Percentiles rank a stretch among this genome's conserved stretches.
Evolutionary conservation across 306 rosid species (phyloP).

Genomic region (Prunus davidiana): DNA sequence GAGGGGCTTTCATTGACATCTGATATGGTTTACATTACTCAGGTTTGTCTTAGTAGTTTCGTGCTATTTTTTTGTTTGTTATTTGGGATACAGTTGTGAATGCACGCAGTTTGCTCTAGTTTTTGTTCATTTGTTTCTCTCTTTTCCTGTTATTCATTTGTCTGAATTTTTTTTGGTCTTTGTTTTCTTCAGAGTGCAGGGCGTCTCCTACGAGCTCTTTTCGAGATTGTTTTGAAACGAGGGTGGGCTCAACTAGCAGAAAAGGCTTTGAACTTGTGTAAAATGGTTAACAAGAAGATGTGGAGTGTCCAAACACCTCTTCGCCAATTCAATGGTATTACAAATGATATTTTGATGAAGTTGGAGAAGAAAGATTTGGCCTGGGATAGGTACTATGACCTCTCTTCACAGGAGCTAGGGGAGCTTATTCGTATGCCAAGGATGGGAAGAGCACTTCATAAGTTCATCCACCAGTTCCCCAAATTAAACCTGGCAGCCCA

Average conservation of each 20-base stretch:
- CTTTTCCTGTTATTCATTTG: not conserved
- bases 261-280: slow-evolving; percentile 86
- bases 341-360: slow-evolving; percentile 62
- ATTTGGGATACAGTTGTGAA: not conserved
- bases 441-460: slow-evolving; percentile 88
- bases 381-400: slow-evolving; percentile 95
- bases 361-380: slow-evolving; percentile 92
- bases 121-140: not conserved
- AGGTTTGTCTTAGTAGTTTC: slow-evolving; percentile 46
- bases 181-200: slow-evolving; percentile 73
- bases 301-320: slow-evolving; percentile 97
- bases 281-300: slow-evolving; percentile 89
- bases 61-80: not conserved
- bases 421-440: slow-evolving; percentile 79
- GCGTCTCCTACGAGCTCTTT: slow-evolving; percentile 95
- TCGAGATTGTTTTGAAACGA: slow-evolving; percentile 85
- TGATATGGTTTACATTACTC: slow-evolving; percentile 96
- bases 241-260: slow-evolving; percentile 97
- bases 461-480: slow-evolving; percentile 85
- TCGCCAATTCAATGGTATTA: slow-evolving; percentile 79
- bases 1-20: slow-evolving; percentile 92
- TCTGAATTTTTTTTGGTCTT: not conserved
- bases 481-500: slow-evolving; percentile 90
- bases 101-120: not conserved
- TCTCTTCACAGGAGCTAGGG: slow-evolving; percentile 89